A percentile compares a stretch with the other conserved stretches of the same genome.
These are phyloP conservation scores for Backusella morwellensis DNA, from an alignment of 192 early-diverging fungal genomes.

Conservation along the genomic window DNA sequence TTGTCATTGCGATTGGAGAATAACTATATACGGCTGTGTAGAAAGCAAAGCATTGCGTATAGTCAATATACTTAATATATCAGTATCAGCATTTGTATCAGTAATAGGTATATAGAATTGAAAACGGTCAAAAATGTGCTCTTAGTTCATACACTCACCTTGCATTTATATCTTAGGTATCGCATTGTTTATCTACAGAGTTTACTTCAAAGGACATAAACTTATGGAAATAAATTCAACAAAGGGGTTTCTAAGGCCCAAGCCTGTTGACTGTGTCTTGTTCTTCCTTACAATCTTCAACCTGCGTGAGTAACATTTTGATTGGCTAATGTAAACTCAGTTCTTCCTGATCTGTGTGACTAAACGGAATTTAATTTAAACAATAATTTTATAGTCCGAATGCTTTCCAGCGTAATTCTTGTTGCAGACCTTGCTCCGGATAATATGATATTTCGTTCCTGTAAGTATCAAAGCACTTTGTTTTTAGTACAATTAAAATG, in stretches of 20 bases:
- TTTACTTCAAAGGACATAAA: constrained; percentile 13
- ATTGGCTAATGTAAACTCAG: not conserved
- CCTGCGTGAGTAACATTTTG: constrained; percentile 9
- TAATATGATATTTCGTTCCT: constrained; percentile 23
- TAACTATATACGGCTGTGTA: constrained; percentile 22
- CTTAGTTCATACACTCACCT: not conserved
- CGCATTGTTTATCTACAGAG: constrained; percentile 4
- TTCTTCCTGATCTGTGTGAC: not conserved
- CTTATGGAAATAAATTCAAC: constrained; percentile 6
- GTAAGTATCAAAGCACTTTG: constrained; percentile 2
- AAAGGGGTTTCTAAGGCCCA: constrained; percentile 23
- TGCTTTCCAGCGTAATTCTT: constrained; percentile 23
- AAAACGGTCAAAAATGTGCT: not conserved
- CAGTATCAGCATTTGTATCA: constrained; percentile 18
- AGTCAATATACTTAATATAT: constrained; percentile 20
- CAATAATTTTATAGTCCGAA: constrained; percentile 16
- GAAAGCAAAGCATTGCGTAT: constrained; percentile 15
- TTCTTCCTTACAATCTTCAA: constrained; percentile 3
- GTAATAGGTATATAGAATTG: constrained; percentile 16
- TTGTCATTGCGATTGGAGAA: constrained; percentile 24
- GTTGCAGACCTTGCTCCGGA: constrained; percentile 24
- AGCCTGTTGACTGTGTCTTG: constrained; percentile 25
- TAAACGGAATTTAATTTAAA: not conserved
- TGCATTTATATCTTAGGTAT: constrained; percentile 8
- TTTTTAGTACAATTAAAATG: not conserved